Base-by-base conservation (phyloP, 805 yeast species). In the Kodamaea hsintzibuensis region DNA sequence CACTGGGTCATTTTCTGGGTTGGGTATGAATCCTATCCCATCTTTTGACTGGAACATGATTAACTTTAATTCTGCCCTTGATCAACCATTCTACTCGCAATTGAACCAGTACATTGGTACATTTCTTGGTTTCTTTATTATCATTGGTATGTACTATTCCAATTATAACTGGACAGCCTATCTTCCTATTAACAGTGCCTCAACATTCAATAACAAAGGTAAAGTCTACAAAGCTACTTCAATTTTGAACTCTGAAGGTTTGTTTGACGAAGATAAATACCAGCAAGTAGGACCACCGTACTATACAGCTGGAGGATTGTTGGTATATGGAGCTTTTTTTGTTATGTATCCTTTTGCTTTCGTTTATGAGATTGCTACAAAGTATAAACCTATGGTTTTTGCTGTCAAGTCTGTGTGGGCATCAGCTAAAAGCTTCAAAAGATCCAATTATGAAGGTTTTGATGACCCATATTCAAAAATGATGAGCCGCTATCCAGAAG, bases 401-500 rank as follows among this genome's bases (percentile, higher is more conserved):
- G 53, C 65, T 5, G 4, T 30, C 0, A 50, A 48, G 33, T 60
- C 60, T 13, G 55, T 62, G 7, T 51, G 39, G 33, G 42, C 39
- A 1, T 49, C 63, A 12, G 30, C 67, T 17, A 64, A 47, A 37
- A 52, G 60, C 56, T 57, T 59, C 56, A 57, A 47, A 14, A 58
- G 57, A 42, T 69, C 75, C 1, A 62, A 64, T 12, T 68, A 60
- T 49, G 72, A 68, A 18, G 76, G 71, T 1, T 70, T 63, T 54
- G 53, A 67, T 45, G 76, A 71, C 53, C 68, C 75, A 1, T 71
- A 64, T 48, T 58, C 70, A 35, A 62, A 57, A 50, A 66, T 70
- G 69, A 71, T 71, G 76, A 57, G 57, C 33, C 59, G 63, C 18
- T 71, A 71, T 53, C 62, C 61, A 38, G 76, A 71, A 55, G 73